A percentile compares a stretch with the other conserved stretches of the same genome.
Conservation (phyloP, 371 early-diverging fungal species). For the Paraphysoderma sedebokerense region DNA sequence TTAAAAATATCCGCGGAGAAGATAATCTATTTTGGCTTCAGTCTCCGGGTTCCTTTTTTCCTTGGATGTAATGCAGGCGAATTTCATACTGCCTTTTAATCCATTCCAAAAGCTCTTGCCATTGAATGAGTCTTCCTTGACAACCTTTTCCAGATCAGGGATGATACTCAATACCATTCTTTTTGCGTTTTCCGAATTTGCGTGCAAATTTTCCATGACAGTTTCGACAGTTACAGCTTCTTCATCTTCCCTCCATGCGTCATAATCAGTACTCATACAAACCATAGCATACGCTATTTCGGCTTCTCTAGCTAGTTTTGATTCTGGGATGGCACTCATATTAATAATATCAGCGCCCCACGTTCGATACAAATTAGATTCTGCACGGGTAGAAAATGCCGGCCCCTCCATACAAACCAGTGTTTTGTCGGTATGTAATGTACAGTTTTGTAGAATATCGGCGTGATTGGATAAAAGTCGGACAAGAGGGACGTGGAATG, state of each 20-base stretch:
- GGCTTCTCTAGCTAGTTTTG: constrained; percentile 92
- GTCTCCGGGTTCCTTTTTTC: constrained; percentile 52
- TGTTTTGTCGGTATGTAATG: constrained; percentile 62
- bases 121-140: constrained; percentile 21
- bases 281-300: constrained; percentile 95
- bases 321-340: constrained; percentile 90
- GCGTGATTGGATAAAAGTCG: constrained; percentile 44
- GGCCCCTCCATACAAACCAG: constrained; percentile 96
- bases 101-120: constrained; percentile 20
- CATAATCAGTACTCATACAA: constrained; percentile 98
- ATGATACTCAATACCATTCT: constrained; percentile 55
- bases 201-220: constrained; percentile 76
- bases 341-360: constrained; percentile 91
- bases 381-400: constrained; percentile 89
- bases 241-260: constrained; percentile 87
- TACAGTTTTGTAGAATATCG: constrained; percentile 10
- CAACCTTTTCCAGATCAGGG: constrained; percentile 48
- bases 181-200: constrained; percentile 71
- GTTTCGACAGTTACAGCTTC: constrained; percentile 81
- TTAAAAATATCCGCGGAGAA: constrained; percentile 58
- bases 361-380: constrained; percentile 84
- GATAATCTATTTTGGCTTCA: constrained; percentile 51
- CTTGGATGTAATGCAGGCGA: constrained; percentile 50
- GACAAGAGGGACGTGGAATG: constrained; percentile 66
- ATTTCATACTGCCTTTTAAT: constrained; percentile 54